These are phyloP conservation scores for Epichloe festucae DNA, from an alignment of 2,329 filamentous ascomycete species.

Conservation along the genomic window DNA sequence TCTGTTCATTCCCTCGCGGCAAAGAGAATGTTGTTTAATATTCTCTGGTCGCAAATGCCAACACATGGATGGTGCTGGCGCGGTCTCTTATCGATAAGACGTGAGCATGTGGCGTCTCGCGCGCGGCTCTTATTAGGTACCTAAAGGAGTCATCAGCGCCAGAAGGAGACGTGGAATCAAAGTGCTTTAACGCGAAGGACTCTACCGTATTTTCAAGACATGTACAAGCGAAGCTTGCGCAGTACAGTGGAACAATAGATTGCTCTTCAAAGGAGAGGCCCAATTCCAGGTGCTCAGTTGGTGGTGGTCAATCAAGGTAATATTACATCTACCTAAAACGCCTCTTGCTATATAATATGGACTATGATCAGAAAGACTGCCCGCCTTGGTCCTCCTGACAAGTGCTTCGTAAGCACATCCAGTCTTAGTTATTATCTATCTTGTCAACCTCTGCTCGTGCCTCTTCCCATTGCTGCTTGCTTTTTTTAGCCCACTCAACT, in stretches of 20 bases:
- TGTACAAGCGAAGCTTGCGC: no score
- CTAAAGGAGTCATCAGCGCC: background rate
- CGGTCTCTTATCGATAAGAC: background rate
- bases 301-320: background rate
- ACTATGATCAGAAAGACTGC: background rate
- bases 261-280: background rate
- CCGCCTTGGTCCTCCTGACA: background rate
- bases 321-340: background rate
- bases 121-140: background rate
- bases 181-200: no score
- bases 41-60: background rate
- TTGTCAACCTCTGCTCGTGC: constrained; percentile 77
- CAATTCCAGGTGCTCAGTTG: background rate
- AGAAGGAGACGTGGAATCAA: background rate
- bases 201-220: no score
- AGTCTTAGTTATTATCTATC: constrained; percentile 50
- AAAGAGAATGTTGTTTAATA: background rate
- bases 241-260: no score
- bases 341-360: background rate
- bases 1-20: background rate
- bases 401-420: background rate
- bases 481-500: constrained; percentile 85
- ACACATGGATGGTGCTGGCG: background rate
- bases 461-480: constrained; percentile 85
- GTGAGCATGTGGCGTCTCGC: background rate